phyloP scores from a whole-genome alignment of 352 stramenopile genomes.

The Phytophthora constricta region DNA sequence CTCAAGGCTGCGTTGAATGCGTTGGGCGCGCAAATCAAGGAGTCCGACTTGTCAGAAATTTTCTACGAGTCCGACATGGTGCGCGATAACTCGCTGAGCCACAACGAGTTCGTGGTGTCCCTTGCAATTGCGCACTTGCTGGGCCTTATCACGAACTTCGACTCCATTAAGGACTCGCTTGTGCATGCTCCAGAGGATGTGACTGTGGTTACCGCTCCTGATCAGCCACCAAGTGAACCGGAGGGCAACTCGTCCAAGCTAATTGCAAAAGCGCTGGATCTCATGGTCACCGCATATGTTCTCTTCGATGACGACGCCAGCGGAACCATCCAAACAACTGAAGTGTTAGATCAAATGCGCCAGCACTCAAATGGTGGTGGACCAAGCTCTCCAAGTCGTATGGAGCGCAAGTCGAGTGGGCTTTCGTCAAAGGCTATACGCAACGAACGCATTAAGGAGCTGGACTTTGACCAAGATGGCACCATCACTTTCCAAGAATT shows the following conservation, averaged over 20 bases:
- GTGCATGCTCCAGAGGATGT: conserved; percentile 48
- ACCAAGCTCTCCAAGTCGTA: conserved; percentile 29
- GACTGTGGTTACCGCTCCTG: conserved; percentile 29
- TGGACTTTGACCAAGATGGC: conserved; percentile 88
- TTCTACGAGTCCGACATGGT: conserved; percentile 92
- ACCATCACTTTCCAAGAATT: conserved; percentile 92
- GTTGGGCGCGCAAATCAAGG: conserved; percentile 71
- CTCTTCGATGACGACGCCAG: conserved; percentile 87
- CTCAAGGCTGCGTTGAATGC: conserved; percentile 65
- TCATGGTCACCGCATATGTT: conserved; percentile 87
- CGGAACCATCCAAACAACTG: conserved; percentile 80
- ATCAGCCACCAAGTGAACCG: conserved; percentile 29
- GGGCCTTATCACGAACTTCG: conserved; percentile 79
- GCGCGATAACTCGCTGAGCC: conserved; percentile 82
- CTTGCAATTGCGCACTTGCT: conserved; percentile 87
- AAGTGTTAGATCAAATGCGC: conserved; percentile 73
- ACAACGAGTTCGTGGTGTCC: conserved; percentile 89
- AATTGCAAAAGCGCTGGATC: conserved; percentile 77
- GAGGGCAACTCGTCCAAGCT: conserved; percentile 47
- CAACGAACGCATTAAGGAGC: conserved; percentile 85
- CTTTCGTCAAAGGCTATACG: conserved; percentile 68
- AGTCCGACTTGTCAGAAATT: conserved; percentile 75
- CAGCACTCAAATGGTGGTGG: conserved; percentile 44
- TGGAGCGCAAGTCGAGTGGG: conserved; percentile 63
- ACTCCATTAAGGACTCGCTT: conserved; percentile 47